Evolutionary conservation across 352 stramenopile species (phyloP).

Genomic region (Phytophthora vignae): DNA sequence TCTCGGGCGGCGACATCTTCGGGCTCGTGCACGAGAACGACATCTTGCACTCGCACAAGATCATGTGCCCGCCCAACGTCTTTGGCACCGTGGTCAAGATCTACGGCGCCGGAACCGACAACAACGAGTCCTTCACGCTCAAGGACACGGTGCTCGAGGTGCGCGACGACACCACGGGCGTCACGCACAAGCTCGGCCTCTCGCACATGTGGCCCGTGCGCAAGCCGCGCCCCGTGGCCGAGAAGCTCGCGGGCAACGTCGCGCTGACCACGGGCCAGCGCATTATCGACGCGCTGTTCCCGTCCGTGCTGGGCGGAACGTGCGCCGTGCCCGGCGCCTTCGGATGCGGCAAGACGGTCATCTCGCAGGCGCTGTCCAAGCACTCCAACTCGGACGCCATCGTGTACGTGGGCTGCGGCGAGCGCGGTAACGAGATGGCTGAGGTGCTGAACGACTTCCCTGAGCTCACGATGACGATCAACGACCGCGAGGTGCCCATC

Average conservation of each 20-base stretch:
- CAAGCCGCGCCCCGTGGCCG: conserved; percentile 96
- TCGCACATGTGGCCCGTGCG: conserved; percentile 99
- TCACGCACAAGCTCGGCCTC: conserved; percentile 96
- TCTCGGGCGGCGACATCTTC: conserved; percentile 98
- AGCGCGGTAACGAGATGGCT: conserved; percentile 99
- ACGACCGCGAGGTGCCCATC: conserved; percentile 97
- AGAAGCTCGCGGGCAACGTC: conserved; percentile 98
- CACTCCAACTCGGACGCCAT: conserved; percentile 99
- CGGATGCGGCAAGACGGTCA: conserved; percentile 99
- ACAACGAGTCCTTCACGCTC: conserved; percentile 96
- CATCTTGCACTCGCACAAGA: conserved; percentile 98
- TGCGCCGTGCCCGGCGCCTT: conserved; percentile 99
- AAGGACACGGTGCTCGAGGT: conserved; percentile 99
- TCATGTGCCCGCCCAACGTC: conserved; percentile 99
- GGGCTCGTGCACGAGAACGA: conserved; percentile 99
- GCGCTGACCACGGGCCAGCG: conserved; percentile 98
- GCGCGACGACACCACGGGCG: conserved; percentile 95
- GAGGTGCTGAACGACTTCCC: conserved; percentile 99
- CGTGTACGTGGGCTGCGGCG: conserved; percentile 99
- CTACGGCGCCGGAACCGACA: conserved; percentile 96
- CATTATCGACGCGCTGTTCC: conserved; percentile 99
- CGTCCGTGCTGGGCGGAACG: conserved; percentile 98
- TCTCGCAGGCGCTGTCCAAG: conserved; percentile 99
- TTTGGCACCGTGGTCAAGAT: conserved; percentile 99
- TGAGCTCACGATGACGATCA: conserved; percentile 99